Conservation (phyloP, 2,329 filamentous ascomycete genomes). For the Scedosporium boydii region DNA sequence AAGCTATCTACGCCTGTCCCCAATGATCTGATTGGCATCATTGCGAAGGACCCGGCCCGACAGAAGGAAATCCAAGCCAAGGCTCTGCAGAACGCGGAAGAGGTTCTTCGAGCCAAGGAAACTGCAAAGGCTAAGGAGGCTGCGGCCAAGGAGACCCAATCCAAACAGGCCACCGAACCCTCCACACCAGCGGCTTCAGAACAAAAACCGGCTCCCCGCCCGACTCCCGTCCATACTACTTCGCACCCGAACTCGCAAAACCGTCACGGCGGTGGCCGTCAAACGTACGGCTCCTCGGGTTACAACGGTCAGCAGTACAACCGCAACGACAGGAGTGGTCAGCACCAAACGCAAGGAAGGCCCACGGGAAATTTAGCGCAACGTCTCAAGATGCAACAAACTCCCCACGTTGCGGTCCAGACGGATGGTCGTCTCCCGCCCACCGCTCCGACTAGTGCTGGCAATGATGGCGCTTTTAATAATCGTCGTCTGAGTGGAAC, state of each 20-base stretch:
- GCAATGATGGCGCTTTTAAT: constrained; percentile 38
- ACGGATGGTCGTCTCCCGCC: constrained; percentile 57
- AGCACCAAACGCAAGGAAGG: constrained; percentile 31
- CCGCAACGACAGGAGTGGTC: constrained; percentile 35
- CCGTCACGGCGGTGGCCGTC: constrained; percentile 39
- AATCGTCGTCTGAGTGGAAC: constrained; percentile 41
- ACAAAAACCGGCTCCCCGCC: constrained; percentile 3
- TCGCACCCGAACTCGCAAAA: constrained; percentile 13
- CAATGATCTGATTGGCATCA: constrained; percentile 81
- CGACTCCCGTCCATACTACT: background rate
- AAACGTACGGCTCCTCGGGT: constrained; percentile 35
- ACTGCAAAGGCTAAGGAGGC: constrained; percentile 42
- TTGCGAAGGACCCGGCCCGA: constrained; percentile 93
- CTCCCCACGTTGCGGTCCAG: constrained; percentile 32
- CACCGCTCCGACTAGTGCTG: constrained; percentile 55
- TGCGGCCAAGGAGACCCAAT: constrained; percentile 37
- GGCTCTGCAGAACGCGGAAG: constrained; percentile 66
- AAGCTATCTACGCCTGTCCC: constrained; percentile 91
- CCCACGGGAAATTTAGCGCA: constrained; percentile 36
- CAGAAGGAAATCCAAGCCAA: constrained; percentile 89
- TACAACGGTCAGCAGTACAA: constrained; percentile 35
- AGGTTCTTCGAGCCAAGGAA: constrained; percentile 23
- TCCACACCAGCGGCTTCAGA: constrained; percentile 5
- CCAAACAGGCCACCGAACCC: constrained; percentile 21
- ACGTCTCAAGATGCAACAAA: constrained; percentile 39